A percentile compares a stretch with the other conserved stretches of the same genome.
phyloP scores from a whole-genome alignment of 2,329 filamentous ascomycete species.

The Fonsecaea nubica region DNA sequence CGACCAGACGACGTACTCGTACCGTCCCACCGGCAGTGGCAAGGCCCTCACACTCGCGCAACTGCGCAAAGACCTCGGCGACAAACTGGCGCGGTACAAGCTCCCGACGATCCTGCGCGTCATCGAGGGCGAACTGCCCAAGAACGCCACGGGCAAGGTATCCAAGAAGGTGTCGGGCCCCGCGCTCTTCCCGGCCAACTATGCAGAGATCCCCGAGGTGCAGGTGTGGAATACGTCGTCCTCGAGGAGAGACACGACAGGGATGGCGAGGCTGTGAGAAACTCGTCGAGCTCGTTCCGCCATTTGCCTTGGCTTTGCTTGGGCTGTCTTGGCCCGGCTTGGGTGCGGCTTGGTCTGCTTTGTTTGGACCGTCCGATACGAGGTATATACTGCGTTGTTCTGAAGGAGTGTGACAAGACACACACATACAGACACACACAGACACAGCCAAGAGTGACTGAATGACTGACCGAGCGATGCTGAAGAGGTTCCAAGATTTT shows the following conservation, averaged over 20 bases:
- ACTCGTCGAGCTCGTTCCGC: no score
- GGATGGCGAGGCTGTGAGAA: background rate
- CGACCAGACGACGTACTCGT: conserved; percentile 8
- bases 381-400: no score
- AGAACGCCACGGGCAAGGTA: conserved; percentile 56
- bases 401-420: no score
- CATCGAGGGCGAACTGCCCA: conserved; percentile 54
- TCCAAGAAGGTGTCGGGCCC: conserved; percentile 54
- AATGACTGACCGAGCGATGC: no score
- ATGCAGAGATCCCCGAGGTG: conserved; percentile 29
- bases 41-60: conserved; percentile 44
- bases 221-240: conserved; percentile 38
- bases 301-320: no score
- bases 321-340: no score
- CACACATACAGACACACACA: no score
- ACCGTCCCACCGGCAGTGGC: background rate
- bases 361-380: no score
- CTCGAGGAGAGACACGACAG: background rate
- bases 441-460: no score
- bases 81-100: conserved; percentile 54
- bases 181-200: conserved; percentile 45
- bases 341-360: no score
- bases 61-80: conserved; percentile 51
- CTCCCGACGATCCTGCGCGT: conserved; percentile 56
- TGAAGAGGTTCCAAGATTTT: no score